These are phyloP conservation scores for Arctium lappa DNA, from an alignment of 129 eudicot genomes.

Conservation along the genomic window DNA sequence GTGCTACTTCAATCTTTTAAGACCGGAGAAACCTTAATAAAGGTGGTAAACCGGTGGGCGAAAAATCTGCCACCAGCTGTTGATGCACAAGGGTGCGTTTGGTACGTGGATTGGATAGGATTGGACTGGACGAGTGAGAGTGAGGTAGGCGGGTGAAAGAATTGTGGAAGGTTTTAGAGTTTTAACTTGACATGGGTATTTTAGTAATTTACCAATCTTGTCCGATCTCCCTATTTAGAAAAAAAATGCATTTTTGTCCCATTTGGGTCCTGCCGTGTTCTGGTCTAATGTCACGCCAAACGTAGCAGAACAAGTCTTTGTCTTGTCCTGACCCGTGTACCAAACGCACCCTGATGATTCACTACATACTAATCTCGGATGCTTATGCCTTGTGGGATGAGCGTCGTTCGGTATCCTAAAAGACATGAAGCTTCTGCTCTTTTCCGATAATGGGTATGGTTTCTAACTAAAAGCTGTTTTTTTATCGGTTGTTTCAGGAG, in stretches of 20 bases:
- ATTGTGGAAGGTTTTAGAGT: not conserved
- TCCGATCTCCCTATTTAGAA: not conserved
- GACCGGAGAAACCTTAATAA: too few relatives aligned
- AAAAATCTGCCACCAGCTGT: too few relatives aligned
- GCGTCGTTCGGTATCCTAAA: not conserved
- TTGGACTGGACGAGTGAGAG: not conserved
- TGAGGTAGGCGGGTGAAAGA: not conserved
- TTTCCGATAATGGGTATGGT: not conserved
- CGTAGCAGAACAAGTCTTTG: too few relatives aligned
- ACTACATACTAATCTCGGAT: too few relatives aligned
- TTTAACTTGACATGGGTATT: not conserved
- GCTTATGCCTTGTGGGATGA: not conserved
- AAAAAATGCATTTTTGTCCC: too few relatives aligned
- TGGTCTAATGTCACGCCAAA: too few relatives aligned
- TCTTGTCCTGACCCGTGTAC: not conserved
- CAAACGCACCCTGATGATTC: not conserved
- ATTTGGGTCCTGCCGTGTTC: too few relatives aligned
- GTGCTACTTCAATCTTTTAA: not conserved
- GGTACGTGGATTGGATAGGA: not conserved
- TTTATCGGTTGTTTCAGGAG: constrained; percentile 48
- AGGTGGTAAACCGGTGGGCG: too few relatives aligned
- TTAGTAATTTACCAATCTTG: not conserved
- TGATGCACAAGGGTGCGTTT: not conserved
- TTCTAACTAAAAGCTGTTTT: not conserved
- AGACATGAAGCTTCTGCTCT: not conserved